phyloP scores from a whole-genome alignment of 352 stramenopile species.

The Phytophthora citricola region DNA sequence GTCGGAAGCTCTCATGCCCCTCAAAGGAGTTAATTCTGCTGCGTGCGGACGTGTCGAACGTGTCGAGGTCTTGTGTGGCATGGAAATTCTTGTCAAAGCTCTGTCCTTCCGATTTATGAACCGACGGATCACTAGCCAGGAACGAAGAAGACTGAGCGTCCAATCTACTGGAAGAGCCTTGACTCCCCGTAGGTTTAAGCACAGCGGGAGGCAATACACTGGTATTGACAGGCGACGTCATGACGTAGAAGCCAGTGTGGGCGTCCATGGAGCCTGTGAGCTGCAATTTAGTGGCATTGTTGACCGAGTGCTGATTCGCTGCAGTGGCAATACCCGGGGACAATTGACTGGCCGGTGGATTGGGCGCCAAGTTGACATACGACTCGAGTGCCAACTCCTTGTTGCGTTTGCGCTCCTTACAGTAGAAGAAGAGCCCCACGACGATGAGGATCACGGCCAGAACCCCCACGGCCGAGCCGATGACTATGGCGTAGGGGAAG shows the following conservation, averaged over 20 bases:
- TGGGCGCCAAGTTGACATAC: constrained; percentile 40
- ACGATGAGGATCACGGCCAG: constrained; percentile 36
- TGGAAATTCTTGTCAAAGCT: constrained; percentile 18
- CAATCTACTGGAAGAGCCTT: constrained; percentile 6
- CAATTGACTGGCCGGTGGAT: constrained; percentile 27
- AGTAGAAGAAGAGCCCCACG: constrained; percentile 29
- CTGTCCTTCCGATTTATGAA: constrained; percentile 10
- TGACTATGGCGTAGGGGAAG: constrained; percentile 39
- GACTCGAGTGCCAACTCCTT: constrained; percentile 38
- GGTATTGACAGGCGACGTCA: constrained; percentile 36
- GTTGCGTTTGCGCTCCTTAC: constrained; percentile 35
- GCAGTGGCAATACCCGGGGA: constrained; percentile 34
- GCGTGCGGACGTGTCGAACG: constrained; percentile 32
- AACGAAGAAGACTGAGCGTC: constrained; percentile 15
- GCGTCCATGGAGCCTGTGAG: constrained; percentile 18
- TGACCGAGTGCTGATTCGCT: constrained; percentile 13
- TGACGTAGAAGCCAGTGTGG: constrained; percentile 36
- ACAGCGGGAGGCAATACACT: constrained; percentile 11
- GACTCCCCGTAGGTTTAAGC: constrained; percentile 21
- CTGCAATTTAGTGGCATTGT: constrained; percentile 13
- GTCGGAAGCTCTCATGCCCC: constrained; percentile 31
- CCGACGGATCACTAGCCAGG: constrained; percentile 10
- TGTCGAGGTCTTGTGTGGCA: constrained; percentile 22
- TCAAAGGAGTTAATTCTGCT: constrained; percentile 38
- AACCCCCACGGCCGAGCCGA: constrained; percentile 37